Base-by-base conservation (phyloP, 768 basidiomycete genomes). In the Rhodotorula taiwanensis region DNA sequence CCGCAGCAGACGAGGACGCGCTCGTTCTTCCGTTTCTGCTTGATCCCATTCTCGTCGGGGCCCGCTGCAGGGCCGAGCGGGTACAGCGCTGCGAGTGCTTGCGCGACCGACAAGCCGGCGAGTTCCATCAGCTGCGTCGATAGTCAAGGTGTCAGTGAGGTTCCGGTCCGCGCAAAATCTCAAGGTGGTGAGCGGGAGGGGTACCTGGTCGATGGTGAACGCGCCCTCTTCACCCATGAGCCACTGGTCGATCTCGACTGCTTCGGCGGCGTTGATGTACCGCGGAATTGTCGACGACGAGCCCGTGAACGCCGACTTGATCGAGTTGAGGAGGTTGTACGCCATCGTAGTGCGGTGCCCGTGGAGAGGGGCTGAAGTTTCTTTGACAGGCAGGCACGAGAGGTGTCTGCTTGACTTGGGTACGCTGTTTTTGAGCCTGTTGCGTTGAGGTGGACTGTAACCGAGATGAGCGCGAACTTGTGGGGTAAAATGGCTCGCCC, bases 1-100 rank as follows among this genome's bases (percentile, higher is more conserved):
- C 95, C 95, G 74, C 93, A 97, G 72, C 89, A 91, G 16, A 98
- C 88, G n/a, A 98, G 79, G 10, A 98, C 89, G 16, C 84, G 82
- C 42, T 81, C 81, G 74, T 88, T 84, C 49, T 79, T 81, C 5
- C 69, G 53, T 48, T 63, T 63, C 55, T 63, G 69, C 55, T 70
- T 70, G 51, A 70, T 28, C 7, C 69, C 69, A 49, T 84, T 82
- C 34, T 55, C 60, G 48, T 68, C 68, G n/a, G 34, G 43, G 13
- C 60, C 63, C 21, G 61, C 51, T 1, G 23, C 13, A 0, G 71
- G 62, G 2, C 61, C 56, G 55, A 81, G 83, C 44, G 78, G 79
- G 74, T 89, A 98, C 0, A 84, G 83, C n/a, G 79, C 85, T 10
- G 87, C 84, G 4, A 97, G 78, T 0, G 88, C 82, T 74, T 93